phyloP scores from a whole-genome alignment of 768 basidiomycete genomes.

The Agaricus blazei region DNA sequence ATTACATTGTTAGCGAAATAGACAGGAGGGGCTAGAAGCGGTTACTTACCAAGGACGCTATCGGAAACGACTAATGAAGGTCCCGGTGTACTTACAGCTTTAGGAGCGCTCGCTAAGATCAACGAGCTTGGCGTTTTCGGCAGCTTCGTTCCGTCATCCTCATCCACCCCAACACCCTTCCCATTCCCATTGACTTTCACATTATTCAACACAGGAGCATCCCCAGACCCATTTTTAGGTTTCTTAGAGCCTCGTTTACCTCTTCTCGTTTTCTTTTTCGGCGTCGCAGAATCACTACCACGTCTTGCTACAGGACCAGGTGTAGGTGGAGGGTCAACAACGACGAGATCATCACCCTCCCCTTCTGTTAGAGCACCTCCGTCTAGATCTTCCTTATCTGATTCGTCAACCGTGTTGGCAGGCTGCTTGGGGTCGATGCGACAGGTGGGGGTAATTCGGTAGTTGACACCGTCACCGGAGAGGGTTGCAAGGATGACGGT shows the following conservation, averaged over 20 bases:
- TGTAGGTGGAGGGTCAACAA: slow-evolving; percentile 11
- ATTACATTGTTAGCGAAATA: slow-evolving; percentile 8
- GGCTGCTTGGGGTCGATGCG: neutral
- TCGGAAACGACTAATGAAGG: slow-evolving; percentile 71
- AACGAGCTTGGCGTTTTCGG: slow-evolving; percentile 16
- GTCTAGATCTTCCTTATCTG: slow-evolving; percentile 43
- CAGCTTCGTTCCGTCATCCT: slow-evolving; percentile 27
- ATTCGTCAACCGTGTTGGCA: slow-evolving; percentile 47
- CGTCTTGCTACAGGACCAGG: neutral
- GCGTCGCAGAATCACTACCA: slow-evolving; percentile 18
- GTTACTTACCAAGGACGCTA: slow-evolving; percentile 58
- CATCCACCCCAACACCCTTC: slow-evolving; percentile 16
- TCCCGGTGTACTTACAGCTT: slow-evolving; percentile 17
- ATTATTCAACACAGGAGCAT: slow-evolving; percentile 20
- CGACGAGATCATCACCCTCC: slow-evolving; percentile 17
- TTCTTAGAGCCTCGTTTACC: slow-evolving; percentile 55
- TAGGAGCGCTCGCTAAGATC: slow-evolving; percentile 19
- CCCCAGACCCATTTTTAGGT: slow-evolving; percentile 21
- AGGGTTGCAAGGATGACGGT: too few relatives aligned
- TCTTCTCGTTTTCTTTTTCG: slow-evolving; percentile 41
- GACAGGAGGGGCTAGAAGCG: neutral
- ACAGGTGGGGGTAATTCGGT: neutral
- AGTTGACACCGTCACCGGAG: neutral
- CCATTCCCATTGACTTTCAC: slow-evolving; percentile 1
- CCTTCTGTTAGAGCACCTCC: slow-evolving; percentile 18